Evolutionary conservation across 208 protist genomes (phyloP).

Genomic region (Blastocrithidia nonstop): DNA sequence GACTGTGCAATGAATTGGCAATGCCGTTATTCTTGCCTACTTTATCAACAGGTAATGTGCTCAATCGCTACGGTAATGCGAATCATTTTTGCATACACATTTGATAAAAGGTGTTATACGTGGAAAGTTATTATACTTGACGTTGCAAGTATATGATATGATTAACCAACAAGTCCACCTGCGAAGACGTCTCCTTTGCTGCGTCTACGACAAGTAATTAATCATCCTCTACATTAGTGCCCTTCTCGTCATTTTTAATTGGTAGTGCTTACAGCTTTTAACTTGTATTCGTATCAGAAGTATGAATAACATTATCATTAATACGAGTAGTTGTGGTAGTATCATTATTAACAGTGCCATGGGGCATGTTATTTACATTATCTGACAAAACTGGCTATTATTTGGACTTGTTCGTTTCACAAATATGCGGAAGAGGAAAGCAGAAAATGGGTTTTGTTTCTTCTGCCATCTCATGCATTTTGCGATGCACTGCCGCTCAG

Average conservation of each 20-base stretch:
- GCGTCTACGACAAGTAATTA: conserved; percentile 18
- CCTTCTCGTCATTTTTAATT: not conserved
- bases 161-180: conserved; percentile 65
- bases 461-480: conserved; percentile 21
- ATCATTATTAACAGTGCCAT: too few relatives aligned
- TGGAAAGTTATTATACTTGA: too few relatives aligned
- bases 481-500: conserved; percentile 22
- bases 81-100: too few relatives aligned
- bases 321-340: not conserved
- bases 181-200: conserved; percentile 20
- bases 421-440: conserved; percentile 1
- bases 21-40: too few relatives aligned
- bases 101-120: too few relatives aligned
- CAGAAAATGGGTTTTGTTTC: conserved; percentile 13
- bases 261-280: not conserved
- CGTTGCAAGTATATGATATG: conserved; percentile 21
- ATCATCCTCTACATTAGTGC: not conserved
- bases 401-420: conserved; percentile 1
- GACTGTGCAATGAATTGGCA: too few relatives aligned
- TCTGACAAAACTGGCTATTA: conserved; percentile 3
- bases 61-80: too few relatives aligned
- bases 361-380: too few relatives aligned
- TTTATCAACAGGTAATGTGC: too few relatives aligned
- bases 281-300: not conserved
- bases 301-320: not conserved